These are phyloP conservation scores for Ceratobasidium sp. DNA, from an alignment of 1,284 basidiomycete species.

Conservation along the genomic window DNA sequence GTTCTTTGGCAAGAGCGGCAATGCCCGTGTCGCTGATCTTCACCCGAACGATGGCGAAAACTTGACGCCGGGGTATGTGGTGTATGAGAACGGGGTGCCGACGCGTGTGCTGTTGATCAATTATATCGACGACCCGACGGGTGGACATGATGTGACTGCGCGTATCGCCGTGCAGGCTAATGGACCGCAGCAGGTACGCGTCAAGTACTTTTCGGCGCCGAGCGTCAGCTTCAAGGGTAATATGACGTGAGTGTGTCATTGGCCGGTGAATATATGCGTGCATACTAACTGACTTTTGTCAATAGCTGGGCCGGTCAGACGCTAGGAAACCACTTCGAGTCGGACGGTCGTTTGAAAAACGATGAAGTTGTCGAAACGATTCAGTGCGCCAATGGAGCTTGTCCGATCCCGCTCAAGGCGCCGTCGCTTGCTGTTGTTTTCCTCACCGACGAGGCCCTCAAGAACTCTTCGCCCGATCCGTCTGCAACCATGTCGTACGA, in stretches of 20 bases:
- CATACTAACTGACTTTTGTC: no score
- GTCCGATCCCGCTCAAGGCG: conserved; percentile 68
- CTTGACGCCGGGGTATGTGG: conserved; percentile 72
- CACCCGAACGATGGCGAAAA: conserved; percentile 49
- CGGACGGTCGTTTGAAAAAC: conserved; percentile 69
- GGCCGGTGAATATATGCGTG: no score
- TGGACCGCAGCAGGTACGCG: conserved; percentile 57
- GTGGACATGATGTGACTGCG: conserved; percentile 60
- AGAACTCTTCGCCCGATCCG: conserved; percentile 50
- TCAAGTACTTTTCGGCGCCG: conserved; percentile 62
- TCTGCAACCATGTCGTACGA: conserved; percentile 42
- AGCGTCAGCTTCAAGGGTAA: conserved; percentile 69
- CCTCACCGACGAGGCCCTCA: conserved; percentile 58
- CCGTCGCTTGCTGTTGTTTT: conserved; percentile 77
- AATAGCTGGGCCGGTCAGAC: conserved; percentile 57
- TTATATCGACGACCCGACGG: conserved; percentile 63
- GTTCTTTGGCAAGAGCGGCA: conserved; percentile 49
- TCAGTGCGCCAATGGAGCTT: conserved; percentile 59
- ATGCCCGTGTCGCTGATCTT: conserved; percentile 49
- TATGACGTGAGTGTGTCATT: conserved; percentile 67
- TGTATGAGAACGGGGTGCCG: conserved; percentile 69
- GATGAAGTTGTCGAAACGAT: conserved; percentile 60
- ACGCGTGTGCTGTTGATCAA: conserved; percentile 72
- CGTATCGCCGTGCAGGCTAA: conserved; percentile 54
- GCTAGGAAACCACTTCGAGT: conserved; percentile 65